These are phyloP conservation scores for Rhypophila decipiens DNA, from an alignment of 495 filamentous ascomycete genomes.

Conservation along the genomic window DNA sequence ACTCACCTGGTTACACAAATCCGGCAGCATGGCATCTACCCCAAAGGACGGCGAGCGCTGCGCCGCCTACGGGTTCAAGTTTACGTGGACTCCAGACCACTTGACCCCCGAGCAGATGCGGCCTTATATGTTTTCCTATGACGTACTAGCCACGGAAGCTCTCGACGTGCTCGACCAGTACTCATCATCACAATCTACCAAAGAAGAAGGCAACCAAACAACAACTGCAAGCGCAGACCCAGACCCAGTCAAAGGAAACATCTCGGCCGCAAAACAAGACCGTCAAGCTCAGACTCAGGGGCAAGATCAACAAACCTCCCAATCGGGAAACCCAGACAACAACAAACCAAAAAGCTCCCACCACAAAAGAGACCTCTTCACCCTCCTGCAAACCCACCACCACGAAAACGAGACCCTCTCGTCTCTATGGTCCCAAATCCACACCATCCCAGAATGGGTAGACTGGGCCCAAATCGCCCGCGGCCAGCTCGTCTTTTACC, in stretches of 20 bases:
- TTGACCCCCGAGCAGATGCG: constrained; percentile 52
- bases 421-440: constrained; percentile 61
- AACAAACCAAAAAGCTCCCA: neutral
- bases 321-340: too few relatives aligned
- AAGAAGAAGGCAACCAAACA: too few relatives aligned
- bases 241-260: too few relatives aligned
- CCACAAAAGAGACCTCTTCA: constrained; percentile 51
- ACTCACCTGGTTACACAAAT: too few relatives aligned
- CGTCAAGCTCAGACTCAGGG: neutral
- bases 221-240: neutral
- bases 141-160: constrained; percentile 60
- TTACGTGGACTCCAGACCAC: constrained; percentile 65
- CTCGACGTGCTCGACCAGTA: constrained; percentile 31
- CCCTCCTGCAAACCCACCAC: constrained; percentile 52
- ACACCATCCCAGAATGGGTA: constrained; percentile 70
- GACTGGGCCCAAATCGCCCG: constrained; percentile 72
- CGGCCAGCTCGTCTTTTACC: constrained; percentile 63
- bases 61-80: constrained; percentile 58
- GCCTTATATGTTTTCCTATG: constrained; percentile 59
- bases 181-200: neutral
- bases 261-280: neutral
- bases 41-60: too few relatives aligned
- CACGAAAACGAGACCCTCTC: constrained; percentile 49
- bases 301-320: neutral
- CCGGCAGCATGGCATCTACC: too few relatives aligned